Evolutionary conservation across 169 alveolate genomes (phyloP).

Genomic region (Eimeria acervulina): DNA sequence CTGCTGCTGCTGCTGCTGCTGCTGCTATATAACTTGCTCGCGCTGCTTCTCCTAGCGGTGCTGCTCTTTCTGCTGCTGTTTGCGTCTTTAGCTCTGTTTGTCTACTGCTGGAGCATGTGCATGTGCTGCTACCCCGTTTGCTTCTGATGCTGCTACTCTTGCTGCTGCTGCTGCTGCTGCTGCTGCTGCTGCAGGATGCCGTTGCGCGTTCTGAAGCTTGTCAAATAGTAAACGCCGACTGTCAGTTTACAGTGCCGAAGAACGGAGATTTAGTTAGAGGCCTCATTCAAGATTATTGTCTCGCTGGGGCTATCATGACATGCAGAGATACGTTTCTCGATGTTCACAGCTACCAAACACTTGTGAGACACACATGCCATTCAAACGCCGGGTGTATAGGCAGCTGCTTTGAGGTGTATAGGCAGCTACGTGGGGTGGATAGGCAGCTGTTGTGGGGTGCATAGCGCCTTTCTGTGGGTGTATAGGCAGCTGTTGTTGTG

Average conservation of each 20-base stretch:
- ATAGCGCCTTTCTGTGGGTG: neutral
- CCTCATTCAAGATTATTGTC: constrained; percentile 97
- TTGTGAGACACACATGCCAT: constrained; percentile 82
- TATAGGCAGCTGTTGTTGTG: neutral
- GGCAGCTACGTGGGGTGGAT: constrained; percentile 17
- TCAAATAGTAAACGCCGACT: constrained; percentile 96
- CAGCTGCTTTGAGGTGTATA: neutral
- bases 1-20: too few relatives aligned
- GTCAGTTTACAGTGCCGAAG: constrained; percentile 98
- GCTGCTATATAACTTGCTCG: too few relatives aligned
- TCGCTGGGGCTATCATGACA: constrained; percentile 97
- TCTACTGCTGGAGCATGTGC: too few relatives aligned
- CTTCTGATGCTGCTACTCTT: neutral
- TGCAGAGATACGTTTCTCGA: constrained; percentile 96
- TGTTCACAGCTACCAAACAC: constrained; percentile 93
- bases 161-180: neutral
- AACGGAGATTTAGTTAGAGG: constrained; percentile 99
- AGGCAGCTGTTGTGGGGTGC: neutral
- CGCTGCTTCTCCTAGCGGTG: too few relatives aligned
- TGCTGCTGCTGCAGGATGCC: constrained; percentile 90
- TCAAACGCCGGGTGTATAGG: neutral
- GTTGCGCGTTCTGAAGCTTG: constrained; percentile 98
- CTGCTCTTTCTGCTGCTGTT: too few relatives aligned
- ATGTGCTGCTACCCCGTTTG: neutral
- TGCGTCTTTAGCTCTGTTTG: too few relatives aligned